Conservation (phyloP, 176 grass and related monocot genomes). For the Carex pumila region DNA sequence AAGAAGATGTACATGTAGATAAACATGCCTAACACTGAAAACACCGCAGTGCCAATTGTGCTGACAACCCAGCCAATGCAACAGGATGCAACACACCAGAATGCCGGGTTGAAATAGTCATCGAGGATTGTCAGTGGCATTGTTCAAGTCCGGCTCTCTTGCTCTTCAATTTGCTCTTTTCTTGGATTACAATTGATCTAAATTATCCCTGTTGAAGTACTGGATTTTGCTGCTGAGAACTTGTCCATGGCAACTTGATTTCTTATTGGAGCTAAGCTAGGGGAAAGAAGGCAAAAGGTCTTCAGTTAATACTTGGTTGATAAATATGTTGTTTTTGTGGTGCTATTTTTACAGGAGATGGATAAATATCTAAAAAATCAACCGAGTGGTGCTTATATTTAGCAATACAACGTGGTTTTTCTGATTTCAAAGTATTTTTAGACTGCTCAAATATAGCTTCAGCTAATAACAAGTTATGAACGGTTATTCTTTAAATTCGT, state of each 20-base stretch:
- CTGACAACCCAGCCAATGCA: neutral
- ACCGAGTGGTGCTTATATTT: neutral
- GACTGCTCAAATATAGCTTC: neutral
- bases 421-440: neutral
- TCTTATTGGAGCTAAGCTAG: neutral
- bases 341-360: neutral
- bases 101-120: neutral
- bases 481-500: neutral
- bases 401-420: neutral
- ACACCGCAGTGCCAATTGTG: neutral
- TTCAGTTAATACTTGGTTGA: neutral
- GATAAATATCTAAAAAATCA: neutral
- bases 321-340: neutral
- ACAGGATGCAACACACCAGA: neutral
- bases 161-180: neutral
- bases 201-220: neutral
- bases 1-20: neutral
- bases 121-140: neutral
- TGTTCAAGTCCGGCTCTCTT: neutral
- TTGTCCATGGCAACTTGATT: neutral
- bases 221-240: neutral
- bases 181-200: neutral
- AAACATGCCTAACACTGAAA: neutral
- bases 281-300: neutral
- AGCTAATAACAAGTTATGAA: neutral